phyloP scores from a whole-genome alignment of 2,329 filamentous ascomycete genomes.

The Ramichloridium luteum region DNA sequence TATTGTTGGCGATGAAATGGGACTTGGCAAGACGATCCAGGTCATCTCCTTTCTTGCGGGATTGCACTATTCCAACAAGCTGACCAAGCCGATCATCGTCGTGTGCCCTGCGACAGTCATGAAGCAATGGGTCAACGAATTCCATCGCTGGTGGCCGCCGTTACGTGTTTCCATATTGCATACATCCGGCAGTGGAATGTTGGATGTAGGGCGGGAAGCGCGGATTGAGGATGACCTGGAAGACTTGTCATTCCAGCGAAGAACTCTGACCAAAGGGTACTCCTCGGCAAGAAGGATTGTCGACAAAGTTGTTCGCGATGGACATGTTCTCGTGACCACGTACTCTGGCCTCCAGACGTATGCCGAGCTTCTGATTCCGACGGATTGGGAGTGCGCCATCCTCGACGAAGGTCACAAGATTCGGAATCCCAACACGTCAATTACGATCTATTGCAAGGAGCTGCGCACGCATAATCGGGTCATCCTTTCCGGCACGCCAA shows the following conservation, averaged over 20 bases:
- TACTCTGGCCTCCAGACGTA: constrained; percentile 95
- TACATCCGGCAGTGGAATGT: constrained; percentile 91
- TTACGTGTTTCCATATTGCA: constrained; percentile 89
- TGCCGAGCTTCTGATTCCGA: constrained; percentile 63
- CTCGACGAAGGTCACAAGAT: constrained; percentile 98
- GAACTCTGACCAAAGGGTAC: constrained; percentile 41
- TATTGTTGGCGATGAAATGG: constrained; percentile 97
- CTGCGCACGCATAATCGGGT: constrained; percentile 78
- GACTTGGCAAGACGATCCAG: constrained; percentile 86
- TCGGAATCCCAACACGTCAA: constrained; percentile 85
- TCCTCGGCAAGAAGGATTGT: constrained; percentile 70
- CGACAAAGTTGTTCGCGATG: constrained; percentile 66
- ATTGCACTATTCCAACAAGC: constrained; percentile 78
- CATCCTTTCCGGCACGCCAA: constrained; percentile 90
- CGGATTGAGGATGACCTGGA: constrained; percentile 51
- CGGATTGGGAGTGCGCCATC: constrained; percentile 86
- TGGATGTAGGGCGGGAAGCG: constrained; percentile 56
- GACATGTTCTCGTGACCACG: constrained; percentile 88
- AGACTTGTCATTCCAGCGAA: constrained; percentile 32
- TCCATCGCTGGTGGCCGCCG: constrained; percentile 99
- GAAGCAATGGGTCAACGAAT: constrained; percentile 96
- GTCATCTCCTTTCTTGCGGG: constrained; percentile 75
- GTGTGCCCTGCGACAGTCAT: constrained; percentile 91
- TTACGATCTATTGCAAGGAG: constrained; percentile 92
- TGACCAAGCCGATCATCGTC: constrained; percentile 75